Conservation (phyloP, 208 protist species). For the Tritrichomonas musculus region DNA sequence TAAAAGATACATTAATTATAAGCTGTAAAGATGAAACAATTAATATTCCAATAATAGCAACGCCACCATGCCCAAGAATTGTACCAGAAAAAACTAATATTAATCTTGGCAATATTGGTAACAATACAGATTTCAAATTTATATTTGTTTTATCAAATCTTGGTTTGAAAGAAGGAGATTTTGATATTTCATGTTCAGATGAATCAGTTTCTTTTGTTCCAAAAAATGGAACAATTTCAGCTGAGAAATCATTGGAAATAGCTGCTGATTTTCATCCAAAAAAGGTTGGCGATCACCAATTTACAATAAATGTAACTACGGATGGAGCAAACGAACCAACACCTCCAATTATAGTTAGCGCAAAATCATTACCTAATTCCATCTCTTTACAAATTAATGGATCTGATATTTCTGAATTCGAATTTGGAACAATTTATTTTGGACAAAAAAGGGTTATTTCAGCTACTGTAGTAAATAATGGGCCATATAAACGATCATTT, state of each 20-base stretch:
- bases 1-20: neutral
- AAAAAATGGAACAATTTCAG: neutral
- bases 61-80: neutral
- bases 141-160: neutral
- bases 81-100: neutral
- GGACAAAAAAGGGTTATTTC: constrained; percentile 2
- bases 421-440: neutral
- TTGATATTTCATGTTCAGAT: neutral
- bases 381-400: neutral
- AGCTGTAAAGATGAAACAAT: no score
- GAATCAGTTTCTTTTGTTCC: neutral
- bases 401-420: neutral
- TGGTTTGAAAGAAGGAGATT: neutral
- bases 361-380: neutral
- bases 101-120: neutral
- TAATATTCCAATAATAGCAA: neutral
- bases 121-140: neutral
- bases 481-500: neutral
- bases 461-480: neutral
- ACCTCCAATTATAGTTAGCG: neutral
- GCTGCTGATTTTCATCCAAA: neutral
- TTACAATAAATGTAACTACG: neutral
- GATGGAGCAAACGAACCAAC: neutral
- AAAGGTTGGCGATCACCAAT: neutral
- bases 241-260: neutral